A percentile compares a stretch with the other conserved stretches of the same genome.
Evolutionary conservation across 1,284 basidiomycete genomes (phyloP).

Genomic region (Inonotus hispidus): DNA sequence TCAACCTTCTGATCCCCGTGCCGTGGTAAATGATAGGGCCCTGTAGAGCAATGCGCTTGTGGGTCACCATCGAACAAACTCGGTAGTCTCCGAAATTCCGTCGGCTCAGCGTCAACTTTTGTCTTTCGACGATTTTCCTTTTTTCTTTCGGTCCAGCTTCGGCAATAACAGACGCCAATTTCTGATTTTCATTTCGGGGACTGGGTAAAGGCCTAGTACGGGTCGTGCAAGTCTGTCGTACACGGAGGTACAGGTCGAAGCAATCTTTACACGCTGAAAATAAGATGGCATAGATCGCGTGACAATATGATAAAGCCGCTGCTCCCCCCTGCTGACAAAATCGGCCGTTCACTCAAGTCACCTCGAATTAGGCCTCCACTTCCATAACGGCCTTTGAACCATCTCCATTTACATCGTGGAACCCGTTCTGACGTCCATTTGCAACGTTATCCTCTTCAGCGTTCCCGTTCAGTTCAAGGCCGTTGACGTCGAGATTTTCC

Average conservation of each 20-base stretch:
- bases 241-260: slow-evolving; percentile 14
- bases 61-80: background rate
- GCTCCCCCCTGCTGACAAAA: slow-evolving; percentile 9
- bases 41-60: background rate
- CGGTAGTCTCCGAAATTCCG: slow-evolving; percentile 13
- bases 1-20: background rate
- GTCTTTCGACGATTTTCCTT: background rate
- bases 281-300: slow-evolving; percentile 11
- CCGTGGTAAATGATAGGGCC: background rate
- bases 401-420: background rate
- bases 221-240: slow-evolving; percentile 15
- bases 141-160: background rate
- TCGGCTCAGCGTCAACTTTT: background rate
- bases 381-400: background rate
- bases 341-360: slow-evolving; percentile 1
- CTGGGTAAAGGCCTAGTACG: slow-evolving; percentile 11
- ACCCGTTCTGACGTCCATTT: background rate
- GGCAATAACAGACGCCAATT: slow-evolving; percentile 5
- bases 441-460: background rate
- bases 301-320: slow-evolving; percentile 13
- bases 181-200: slow-evolving; percentile 11
- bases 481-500: slow-evolving; percentile 4
- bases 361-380: slow-evolving; percentile 2
- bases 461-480: background rate
- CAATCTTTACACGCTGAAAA: slow-evolving; percentile 16